Conservation (phyloP, 257 asterid species). For the Rubia yunnanensis region DNA sequence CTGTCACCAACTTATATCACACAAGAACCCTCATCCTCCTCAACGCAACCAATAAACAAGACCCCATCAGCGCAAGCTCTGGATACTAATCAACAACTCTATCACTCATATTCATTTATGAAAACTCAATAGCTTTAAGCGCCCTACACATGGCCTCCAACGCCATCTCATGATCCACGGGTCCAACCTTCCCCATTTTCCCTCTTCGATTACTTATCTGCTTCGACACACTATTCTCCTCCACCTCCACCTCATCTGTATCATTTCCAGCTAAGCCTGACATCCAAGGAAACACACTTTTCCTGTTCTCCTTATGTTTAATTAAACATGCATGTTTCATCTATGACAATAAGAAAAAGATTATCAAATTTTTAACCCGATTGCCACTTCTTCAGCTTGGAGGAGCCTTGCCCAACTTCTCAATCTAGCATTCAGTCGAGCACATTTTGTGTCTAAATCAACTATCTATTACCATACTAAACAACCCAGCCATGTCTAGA, state of each 20-base stretch:
- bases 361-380: no score
- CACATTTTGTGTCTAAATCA: no score
- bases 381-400: no score
- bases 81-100: slow-evolving; percentile 91
- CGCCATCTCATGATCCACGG: slow-evolving; percentile 70
- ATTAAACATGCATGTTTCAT: slow-evolving; percentile 67
- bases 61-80: slow-evolving; percentile 96
- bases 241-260: slow-evolving; percentile 38
- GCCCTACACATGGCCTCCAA: slow-evolving; percentile 91
- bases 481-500: no score
- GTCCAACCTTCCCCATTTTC: slow-evolving; percentile 61
- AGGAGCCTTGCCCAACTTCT: no score
- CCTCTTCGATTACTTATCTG: slow-evolving; percentile 33
- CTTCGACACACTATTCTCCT: slow-evolving; percentile 39
- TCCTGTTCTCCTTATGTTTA: slow-evolving; percentile 61
- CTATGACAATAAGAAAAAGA: slow-evolving; percentile 62
- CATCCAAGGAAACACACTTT: slow-evolving; percentile 70
- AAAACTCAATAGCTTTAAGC: slow-evolving; percentile 69
- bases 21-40: slow-evolving; percentile 98
- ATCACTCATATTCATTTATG: slow-evolving; percentile 78
- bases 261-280: slow-evolving; percentile 71
- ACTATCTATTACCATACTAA: no score
- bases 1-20: slow-evolving; percentile 97
- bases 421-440: no score
- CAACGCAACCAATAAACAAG: slow-evolving; percentile 81